Base-by-base conservation (phyloP, 345 rosid species). In the Cardamine chenopodiifolia region DNA sequence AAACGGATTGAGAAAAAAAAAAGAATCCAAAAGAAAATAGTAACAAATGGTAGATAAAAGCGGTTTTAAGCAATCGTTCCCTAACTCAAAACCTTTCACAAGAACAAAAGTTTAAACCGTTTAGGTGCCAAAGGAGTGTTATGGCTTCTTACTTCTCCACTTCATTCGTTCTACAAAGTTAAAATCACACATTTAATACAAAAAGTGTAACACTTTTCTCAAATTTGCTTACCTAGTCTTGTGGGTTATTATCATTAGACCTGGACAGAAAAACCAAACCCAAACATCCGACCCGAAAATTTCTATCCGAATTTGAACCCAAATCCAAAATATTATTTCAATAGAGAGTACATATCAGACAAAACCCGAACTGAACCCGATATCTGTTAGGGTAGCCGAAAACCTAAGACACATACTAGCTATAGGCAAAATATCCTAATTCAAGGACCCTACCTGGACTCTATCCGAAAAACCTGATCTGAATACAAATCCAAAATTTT, bases 221-320 rank as follows among this genome's bases (percentile, higher is more conserved):
- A 67, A n/a, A 74, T 72, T 52, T 65, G 58, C 76, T 86, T 75
- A 86, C 93, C 87, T 82, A 80, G 25, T 77, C 80, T 73, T 72
- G 82, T 70, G 78, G 68, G 68, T 86, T 88, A 42, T 42, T 88
- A 37, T 34, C n/a, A n/a, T n/a, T n/a, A n/a, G n/a, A n/a, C n/a
- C n/a, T 23, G 26, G 26, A 3, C 26, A 23, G 3, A 23, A 23
- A 23, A 23, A 23, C 26, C 26, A 23, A 23, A 23, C 26, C 26
- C 26, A 3, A 23, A 3, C 26, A 23, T 23, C 26, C 26, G 26
- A 23, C 26, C 26, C 26, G 26, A 23, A 23, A 23, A 23, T 23
- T 23, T 23, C 26, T 23, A 23, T 3, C 26, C 26, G 26, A 23
- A 23, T 23, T 3, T 3, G 26, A 23, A 23, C 26, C 26, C 26